These are phyloP conservation scores for Fusarium mexicanum DNA, from an alignment of 2,329 filamentous ascomycete genomes.

Conservation along the genomic window DNA sequence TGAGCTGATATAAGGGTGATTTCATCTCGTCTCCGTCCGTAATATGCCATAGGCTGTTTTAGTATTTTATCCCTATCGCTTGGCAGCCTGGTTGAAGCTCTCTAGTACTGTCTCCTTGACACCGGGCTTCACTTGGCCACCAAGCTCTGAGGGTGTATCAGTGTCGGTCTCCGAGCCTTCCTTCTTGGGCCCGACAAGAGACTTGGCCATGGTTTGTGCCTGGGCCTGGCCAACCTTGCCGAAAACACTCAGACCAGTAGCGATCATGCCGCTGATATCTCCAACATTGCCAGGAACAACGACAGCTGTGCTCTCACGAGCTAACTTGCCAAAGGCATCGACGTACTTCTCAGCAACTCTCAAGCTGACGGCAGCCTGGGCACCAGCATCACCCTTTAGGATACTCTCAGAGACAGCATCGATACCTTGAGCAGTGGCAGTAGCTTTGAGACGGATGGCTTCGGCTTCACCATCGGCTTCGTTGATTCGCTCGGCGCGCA, in stretches of 20 bases:
- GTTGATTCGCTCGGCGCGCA: conserved; percentile 93
- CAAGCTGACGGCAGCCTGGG: conserved; percentile 85
- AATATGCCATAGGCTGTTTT: background rate
- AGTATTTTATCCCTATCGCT: conserved; percentile 37
- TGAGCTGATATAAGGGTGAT: conserved; percentile 20
- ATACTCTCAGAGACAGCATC: conserved; percentile 85
- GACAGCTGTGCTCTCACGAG: conserved; percentile 93
- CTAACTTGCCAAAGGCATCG: conserved; percentile 90
- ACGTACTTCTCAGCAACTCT: conserved; percentile 98
- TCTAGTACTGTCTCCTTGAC: conserved; percentile 55
- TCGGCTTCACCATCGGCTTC: conserved; percentile 91
- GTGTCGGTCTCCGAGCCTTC: conserved; percentile 27
- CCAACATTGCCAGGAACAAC: conserved; percentile 97
- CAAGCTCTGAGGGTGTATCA: conserved; percentile 20
- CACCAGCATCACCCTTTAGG: conserved; percentile 74
- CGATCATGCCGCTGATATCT: conserved; percentile 96
- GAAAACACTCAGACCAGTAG: conserved; percentile 93
- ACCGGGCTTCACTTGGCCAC: conserved; percentile 31
- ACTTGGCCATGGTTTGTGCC: conserved; percentile 70
- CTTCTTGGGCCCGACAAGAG: conserved; percentile 52
- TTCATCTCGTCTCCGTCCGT: background rate
- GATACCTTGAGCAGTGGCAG: conserved; percentile 87
- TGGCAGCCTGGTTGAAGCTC: conserved; percentile 51
- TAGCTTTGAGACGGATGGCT: conserved; percentile 86
- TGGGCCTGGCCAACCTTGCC: conserved; percentile 90